Evolutionary conservation across 176 grass and related monocot species (phyloP), one percentile per base, ranked within the genome.

Genomic region (Alloteropsis semialata): DNA sequence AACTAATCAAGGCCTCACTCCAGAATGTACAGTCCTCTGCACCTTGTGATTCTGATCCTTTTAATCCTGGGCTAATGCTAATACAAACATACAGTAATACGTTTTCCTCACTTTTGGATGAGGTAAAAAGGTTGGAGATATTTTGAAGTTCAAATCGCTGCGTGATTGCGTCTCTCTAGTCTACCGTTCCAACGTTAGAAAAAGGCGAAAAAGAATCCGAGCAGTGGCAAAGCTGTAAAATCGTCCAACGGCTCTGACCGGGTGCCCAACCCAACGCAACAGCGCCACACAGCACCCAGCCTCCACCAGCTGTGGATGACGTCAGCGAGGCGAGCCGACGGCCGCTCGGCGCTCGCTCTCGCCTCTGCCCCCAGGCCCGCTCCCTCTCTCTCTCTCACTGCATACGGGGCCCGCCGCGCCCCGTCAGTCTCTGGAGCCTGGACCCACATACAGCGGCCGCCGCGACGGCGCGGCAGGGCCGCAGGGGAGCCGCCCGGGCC

Each of bases 221-320:
- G 30, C 72, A 59, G 67, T 81, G 83, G 88, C 79, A 86, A 74
- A 42, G 37, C 83, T 58, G 83, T 78, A 33, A 77, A 77, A 76
- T 69, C 72, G 28, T 48, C 50, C 80, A 28, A 72, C 71, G 34
- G 10, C 51, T 68, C 74, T 76, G 77, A 49, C 21, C 19, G 7
- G 11, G 57, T 79, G 66, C 33, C n/a, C 86, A 64, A 13, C n/a
- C n/a, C n/a, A n/a, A n/a, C n/a, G n/a, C n/a, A n/a, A n/a, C n/a
- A n/a, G n/a, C n/a, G n/a, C n/a, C n/a, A n/a, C n/a, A n/a, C 65
- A 46, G 51, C 81, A 5, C 44, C 21, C 62, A 3, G 53, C 19
- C 51, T 49, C 24, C 78, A 73, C 72, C 88, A 87, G 88, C 79
- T 87, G 79, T 60, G 25, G 27, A 19, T 53, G 58, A 87, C 48